Percentiles rank a stretch among this genome's conserved stretches.
Evolutionary conservation across 352 stramenopile species (phyloP).

Genomic region (Phytophthora lateralis): DNA sequence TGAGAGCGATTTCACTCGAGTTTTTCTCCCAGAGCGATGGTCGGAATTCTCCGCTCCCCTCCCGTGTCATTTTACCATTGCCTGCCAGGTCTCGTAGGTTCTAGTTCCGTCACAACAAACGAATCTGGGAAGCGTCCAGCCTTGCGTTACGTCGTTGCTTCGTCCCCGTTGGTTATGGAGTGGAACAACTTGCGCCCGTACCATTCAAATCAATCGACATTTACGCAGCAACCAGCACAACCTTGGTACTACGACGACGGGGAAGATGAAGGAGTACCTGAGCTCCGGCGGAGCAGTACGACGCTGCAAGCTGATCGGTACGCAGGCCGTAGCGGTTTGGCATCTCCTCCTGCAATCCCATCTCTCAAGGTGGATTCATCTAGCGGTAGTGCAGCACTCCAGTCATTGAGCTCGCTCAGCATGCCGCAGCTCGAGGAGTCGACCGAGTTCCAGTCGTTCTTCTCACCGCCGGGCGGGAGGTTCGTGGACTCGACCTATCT

Average conservation of each 20-base stretch:
- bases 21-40: constrained; percentile 8
- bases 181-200: constrained; percentile 33
- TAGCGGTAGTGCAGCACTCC: constrained; percentile 1
- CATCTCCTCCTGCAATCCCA: constrained; percentile 4
- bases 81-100: constrained; percentile 11
- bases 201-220: constrained; percentile 12
- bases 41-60: constrained; percentile 28
- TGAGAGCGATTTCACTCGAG: constrained; percentile 37
- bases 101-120: constrained; percentile 25
- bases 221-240: constrained; percentile 18
- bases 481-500: constrained; percentile 13
- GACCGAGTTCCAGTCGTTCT: constrained; percentile 35
- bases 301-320: constrained; percentile 7
- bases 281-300: constrained; percentile 1
- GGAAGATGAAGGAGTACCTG: constrained; percentile 8
- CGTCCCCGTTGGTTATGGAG: constrained; percentile 30
- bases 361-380: constrained; percentile 20
- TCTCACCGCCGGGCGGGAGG: constrained; percentile 4
- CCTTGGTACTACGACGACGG: constrained; percentile 23
- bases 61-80: constrained; percentile 14
- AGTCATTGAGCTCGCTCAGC: constrained; percentile 14
- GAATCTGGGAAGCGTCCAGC: constrained; percentile 44
- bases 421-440: constrained; percentile 38
- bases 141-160: constrained; percentile 6
- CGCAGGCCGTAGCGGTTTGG: background rate